Evolutionary conservation across 768 basidiomycete genomes (phyloP), one percentile per base, ranked within the genome.

Genomic region (Kwoniella pini): DNA sequence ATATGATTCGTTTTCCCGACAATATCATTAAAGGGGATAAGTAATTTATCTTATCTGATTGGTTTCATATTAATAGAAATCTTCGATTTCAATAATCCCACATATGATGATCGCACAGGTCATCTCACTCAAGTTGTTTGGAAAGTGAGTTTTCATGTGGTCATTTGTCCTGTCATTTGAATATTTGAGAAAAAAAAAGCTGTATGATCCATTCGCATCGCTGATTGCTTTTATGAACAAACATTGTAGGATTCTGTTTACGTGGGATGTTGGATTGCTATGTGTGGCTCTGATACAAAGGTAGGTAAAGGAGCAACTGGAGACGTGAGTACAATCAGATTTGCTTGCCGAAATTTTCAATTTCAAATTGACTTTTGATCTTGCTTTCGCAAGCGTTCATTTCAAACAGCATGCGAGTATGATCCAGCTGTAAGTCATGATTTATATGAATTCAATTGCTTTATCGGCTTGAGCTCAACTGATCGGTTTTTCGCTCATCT

Each of bases 41-140:
- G n/a, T 12, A 17, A 19, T 27, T 42, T 6, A 9, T 22, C 6
- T n/a, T 43, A 21, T 4, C 40, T 43, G n/a, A n/a, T n/a, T n/a
- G n/a, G n/a, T 39, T 43, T 9, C 11, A 21, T 21, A 27, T 17
- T 13, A n/a, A 4, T n/a, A 62, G 61, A 51, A 3, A 6, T 38
- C 15, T 64, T 59, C 52, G 42, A 59, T 36, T 64, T 42, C 39
- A 27, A 54, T 13, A 24, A 40, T 39, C 57, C 62, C 7, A 31
- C 9, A 26, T 64, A 64, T 44, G 17, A 27, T 26, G 59, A 60
- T 3, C 54, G 39, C 12, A 36, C 28, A 7, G 64, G 59, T n/a
- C 64, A 65, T 45, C 61, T 65, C 51, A 57, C 64, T 6, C 64
- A 65, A 38, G 50, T 54, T 1, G 59, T 65, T 1, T 65, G 64